Evolutionary conservation across 352 stramenopile genomes (phyloP).

Genomic region (Pythium pectinolyticum): DNA sequence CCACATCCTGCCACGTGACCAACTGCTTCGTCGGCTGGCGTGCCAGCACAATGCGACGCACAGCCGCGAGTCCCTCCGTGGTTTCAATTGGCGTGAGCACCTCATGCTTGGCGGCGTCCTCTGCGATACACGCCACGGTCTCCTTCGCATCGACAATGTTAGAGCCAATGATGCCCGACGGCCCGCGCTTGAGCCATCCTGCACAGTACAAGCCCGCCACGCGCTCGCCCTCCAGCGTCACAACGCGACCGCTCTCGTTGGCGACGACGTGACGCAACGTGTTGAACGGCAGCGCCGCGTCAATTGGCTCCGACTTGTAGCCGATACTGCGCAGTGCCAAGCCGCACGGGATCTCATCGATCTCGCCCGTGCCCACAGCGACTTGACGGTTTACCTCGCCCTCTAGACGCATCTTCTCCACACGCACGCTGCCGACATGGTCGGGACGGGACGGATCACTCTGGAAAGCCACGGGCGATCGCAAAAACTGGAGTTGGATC

Average conservation of each 20-base stretch:
- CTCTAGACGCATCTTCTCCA: constrained; percentile 89
- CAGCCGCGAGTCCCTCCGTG: constrained; percentile 33
- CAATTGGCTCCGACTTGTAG: constrained; percentile 91
- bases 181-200: constrained; percentile 98
- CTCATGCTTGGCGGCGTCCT: constrained; percentile 75
- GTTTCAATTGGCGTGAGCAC: constrained; percentile 36
- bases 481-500: constrained; percentile 91
- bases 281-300: constrained; percentile 82
- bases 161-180: constrained; percentile 97
- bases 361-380: constrained; percentile 83
- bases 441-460: constrained; percentile 45
- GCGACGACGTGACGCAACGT: constrained; percentile 52
- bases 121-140: constrained; percentile 92
- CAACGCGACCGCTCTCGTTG: constrained; percentile 59
- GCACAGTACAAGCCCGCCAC: constrained; percentile 93
- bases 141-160: constrained; percentile 98
- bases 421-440: constrained; percentile 63
- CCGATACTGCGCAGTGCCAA: constrained; percentile 84
- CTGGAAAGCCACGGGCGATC: constrained; percentile 80
- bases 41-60: constrained; percentile 50
- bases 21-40: constrained; percentile 62
- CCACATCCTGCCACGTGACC: constrained; percentile 67
- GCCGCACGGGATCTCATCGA: constrained; percentile 80
- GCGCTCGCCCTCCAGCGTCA: constrained; percentile 32
- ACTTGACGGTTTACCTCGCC: constrained; percentile 81